These are phyloP conservation scores for Cytospora chrysosperma DNA, from an alignment of 2,329 filamentous ascomycete species.

Conservation along the genomic window DNA sequence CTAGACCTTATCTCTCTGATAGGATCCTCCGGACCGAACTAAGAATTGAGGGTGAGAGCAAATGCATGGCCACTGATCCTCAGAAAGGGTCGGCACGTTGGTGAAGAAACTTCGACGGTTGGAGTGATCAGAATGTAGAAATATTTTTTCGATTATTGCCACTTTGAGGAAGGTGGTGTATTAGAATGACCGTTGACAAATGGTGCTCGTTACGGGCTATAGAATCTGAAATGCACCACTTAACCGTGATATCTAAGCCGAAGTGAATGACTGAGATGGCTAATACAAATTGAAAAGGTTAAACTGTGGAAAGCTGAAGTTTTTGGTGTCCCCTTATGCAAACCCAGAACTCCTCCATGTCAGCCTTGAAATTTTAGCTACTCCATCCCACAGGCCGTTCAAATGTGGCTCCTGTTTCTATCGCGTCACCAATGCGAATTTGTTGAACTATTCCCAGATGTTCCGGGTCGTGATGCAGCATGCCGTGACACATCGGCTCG, in stretches of 20 bases:
- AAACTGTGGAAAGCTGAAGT: neutral
- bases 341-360: slow-evolving; percentile 3
- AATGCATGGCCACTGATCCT: too few relatives aligned
- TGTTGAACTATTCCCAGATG: neutral
- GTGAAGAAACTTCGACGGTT: neutral
- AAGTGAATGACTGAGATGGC: neutral
- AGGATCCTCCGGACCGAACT: too few relatives aligned
- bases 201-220: too few relatives aligned
- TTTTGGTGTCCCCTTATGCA: neutral
- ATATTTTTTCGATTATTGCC: neutral
- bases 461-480: neutral
- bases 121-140: neutral
- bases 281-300: neutral
- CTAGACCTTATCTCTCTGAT: too few relatives aligned
- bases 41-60: too few relatives aligned
- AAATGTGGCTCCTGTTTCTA: slow-evolving; percentile 8
- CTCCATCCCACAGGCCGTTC: neutral
- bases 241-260: neutral
- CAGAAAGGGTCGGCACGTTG: neutral
- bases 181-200: too few relatives aligned
- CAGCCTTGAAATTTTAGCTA: neutral
- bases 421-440: neutral
- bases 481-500: neutral
- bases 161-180: too few relatives aligned
- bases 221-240: too few relatives aligned